Conservation (phyloP, 345 rosid genomes). For the Eucalyptus caleyi region DNA sequence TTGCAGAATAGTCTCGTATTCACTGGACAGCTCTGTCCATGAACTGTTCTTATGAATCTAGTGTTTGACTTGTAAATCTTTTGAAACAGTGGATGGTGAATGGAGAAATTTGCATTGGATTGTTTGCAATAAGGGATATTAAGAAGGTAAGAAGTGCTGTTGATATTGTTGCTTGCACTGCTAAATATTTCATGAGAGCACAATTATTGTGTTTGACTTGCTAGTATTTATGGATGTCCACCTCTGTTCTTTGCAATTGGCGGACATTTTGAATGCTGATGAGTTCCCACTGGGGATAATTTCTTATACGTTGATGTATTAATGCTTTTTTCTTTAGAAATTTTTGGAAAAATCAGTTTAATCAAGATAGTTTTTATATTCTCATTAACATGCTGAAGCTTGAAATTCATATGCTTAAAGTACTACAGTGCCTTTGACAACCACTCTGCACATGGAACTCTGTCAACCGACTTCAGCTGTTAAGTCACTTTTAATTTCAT, state of each 20-base stretch:
- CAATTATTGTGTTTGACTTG: neutral
- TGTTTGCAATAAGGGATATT: conserved; percentile 83
- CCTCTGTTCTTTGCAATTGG: neutral
- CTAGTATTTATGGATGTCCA: neutral
- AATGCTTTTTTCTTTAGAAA: neutral
- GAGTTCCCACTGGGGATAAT: neutral
- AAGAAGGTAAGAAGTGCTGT: conserved; percentile 46
- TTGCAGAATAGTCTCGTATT: neutral
- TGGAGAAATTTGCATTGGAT: conserved; percentile 96
- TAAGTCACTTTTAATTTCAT: neutral
- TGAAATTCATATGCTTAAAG: neutral
- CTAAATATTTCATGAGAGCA: neutral
- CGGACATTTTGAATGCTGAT: neutral
- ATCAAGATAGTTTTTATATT: neutral
- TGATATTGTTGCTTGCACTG: neutral
- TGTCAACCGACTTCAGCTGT: neutral
- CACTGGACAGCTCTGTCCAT: neutral
- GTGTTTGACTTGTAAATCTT: neutral
- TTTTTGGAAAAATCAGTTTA: neutral
- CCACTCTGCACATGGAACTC: neutral
- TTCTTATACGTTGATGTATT: neutral
- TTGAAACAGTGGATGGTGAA: conserved; percentile 93
- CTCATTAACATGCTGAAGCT: neutral
- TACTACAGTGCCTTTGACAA: neutral
- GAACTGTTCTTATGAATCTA: neutral